phyloP scores from a whole-genome alignment of 164 flowering plant species.

The Magnolia kwangsiensis region DNA sequence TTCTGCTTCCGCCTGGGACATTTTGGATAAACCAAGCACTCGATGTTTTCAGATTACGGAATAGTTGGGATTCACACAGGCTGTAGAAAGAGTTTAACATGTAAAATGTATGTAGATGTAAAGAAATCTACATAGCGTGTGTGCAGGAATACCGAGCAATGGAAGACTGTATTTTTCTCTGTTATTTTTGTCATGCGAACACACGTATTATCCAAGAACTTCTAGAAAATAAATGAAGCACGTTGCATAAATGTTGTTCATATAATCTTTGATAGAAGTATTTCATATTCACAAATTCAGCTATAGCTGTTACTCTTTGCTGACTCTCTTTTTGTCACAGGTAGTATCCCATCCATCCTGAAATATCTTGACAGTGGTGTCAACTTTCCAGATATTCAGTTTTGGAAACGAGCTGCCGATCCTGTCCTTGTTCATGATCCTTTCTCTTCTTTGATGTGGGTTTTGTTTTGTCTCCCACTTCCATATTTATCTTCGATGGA shows the following conservation, averaged over 20 bases:
- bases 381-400: conserved; percentile 50
- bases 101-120: too few species aligned
- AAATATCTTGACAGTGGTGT: conserved; percentile 40
- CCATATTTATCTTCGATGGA: conserved; percentile 57
- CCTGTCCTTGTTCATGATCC: conserved; percentile 85
- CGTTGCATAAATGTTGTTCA: too few species aligned
- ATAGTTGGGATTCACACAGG: neutral
- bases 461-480: conserved; percentile 78
- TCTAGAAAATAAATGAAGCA: too few species aligned
- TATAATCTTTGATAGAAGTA: neutral
- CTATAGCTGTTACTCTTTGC: neutral
- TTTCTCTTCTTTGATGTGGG: conserved; percentile 94
- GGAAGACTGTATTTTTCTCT: too few species aligned
- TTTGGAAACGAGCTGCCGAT: conserved; percentile 73
- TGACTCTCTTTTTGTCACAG: conserved; percentile 33
- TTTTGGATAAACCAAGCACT: too few species aligned
- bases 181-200: too few species aligned
- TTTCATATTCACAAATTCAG: neutral
- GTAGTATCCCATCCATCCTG: conserved; percentile 34
- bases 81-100: neutral
- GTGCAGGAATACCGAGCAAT: too few species aligned
- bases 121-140: too few species aligned
- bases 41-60: too few species aligned
- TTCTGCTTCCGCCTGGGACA: neutral
- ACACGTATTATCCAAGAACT: too few species aligned